Conservation (phyloP, 2,329 filamentous ascomycete genomes). For the Diaporthe amygdali region DNA sequence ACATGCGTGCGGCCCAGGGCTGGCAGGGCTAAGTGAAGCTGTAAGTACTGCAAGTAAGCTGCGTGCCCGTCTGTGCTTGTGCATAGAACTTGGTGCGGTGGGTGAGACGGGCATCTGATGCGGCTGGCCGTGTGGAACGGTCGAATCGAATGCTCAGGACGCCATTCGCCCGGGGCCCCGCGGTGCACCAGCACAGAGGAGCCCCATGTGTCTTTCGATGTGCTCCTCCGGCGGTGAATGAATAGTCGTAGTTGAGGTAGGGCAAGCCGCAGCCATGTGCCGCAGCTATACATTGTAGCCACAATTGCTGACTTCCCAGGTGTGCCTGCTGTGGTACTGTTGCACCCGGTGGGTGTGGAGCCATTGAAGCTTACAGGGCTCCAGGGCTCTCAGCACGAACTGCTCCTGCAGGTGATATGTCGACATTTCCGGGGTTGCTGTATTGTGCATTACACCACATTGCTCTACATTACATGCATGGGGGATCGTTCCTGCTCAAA, state of each 20-base stretch:
- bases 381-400: not conserved
- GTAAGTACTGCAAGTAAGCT: not conserved
- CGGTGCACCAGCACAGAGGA: not conserved
- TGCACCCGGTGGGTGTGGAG: constrained; percentile 6
- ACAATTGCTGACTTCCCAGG: not conserved
- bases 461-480: constrained; percentile 18
- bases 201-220: not conserved
- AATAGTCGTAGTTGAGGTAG: not conserved
- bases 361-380: constrained; percentile 8
- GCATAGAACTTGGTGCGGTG: not conserved
- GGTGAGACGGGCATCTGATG: constrained; percentile 20
- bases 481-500: constrained; percentile 6
- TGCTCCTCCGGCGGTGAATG: not conserved
- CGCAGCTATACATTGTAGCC: constrained; percentile 1
- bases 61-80: not conserved
- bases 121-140: constrained; percentile 14
- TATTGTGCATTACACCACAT: not conserved
- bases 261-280: not conserved
- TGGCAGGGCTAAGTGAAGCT: not conserved
- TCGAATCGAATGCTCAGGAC: constrained; percentile 3
- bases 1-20: not conserved
- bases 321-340: constrained; percentile 5
- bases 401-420: constrained; percentile 12
- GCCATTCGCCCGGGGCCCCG: constrained; percentile 14
- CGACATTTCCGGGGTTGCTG: not conserved